Base-by-base conservation (phyloP, 495 filamentous ascomycete species). In the Podospora appendiculata region DNA sequence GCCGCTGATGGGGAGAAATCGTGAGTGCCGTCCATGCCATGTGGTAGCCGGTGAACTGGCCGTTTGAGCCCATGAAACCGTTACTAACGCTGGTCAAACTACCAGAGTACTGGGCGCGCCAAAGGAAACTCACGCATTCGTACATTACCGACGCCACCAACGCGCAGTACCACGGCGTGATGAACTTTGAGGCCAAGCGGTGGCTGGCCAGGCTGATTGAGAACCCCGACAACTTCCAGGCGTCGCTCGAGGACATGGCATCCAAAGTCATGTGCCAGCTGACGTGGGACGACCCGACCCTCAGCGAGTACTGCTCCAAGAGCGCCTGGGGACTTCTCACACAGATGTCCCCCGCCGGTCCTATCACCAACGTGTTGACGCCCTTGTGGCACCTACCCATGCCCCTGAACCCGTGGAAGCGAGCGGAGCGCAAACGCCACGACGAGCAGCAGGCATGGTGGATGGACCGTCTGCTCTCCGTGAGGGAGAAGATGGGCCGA, bases 301-400 rank as follows among this genome's bases (percentile, higher is more conserved):
- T 68, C 6, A 69, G 67, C 57, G 60, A 64, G 49, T 62, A 65
- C 46, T 66, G 61, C 50, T 65, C 60, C n/a, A 61, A 59, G 38
- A 61, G 61, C 38, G 70, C 70, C 3, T 70, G 61, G 66, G 69
- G 67, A 3, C 61, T 72, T 4, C 53, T 73, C 12, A 65, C 50
- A 6, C 70, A 73, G 45, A 73, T 73, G 70, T 73, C 70, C 6
- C 69, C 69, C 1, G 69, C 69, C 11, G 70, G 70, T 0, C 70
- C 70, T n/a, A 69, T 73, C 41, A 72, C 69, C 45, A 73, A 73
- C 39, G 64, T 72, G 8, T 13, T 73, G 33, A 70, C 70, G 3
- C 69, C 67, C 3, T 55, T 73, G 0, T 73, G 70, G 70, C 62
- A 73, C 46, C 46, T 73, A 8, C 70, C 70, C 8, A 40, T 38